Conservation (phyloP, 306 rosid genomes). For the Delonix regia region DNA sequence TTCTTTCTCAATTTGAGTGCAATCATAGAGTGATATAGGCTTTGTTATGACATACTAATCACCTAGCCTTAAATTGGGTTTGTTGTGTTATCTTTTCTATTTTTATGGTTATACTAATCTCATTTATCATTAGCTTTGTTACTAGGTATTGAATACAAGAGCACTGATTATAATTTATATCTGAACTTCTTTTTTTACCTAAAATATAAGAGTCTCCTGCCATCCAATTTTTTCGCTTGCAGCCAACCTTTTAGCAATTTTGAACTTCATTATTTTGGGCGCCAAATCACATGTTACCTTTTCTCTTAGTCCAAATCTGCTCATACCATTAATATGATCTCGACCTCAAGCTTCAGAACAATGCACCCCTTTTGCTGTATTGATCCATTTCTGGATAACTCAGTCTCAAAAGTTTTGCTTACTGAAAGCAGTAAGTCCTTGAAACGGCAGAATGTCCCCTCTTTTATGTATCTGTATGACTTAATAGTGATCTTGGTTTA, state of each 20-base stretch:
- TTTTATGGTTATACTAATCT: neutral
- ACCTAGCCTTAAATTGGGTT: neutral
- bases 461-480: slow-evolving; percentile 24
- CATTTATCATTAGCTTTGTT: neutral
- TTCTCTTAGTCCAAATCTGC: neutral
- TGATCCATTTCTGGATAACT: neutral
- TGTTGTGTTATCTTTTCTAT: neutral
- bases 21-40: neutral
- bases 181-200: neutral
- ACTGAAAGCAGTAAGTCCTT: neutral
- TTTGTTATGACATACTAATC: neutral
- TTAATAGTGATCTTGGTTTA: neutral
- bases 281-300: neutral
- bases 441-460: neutral
- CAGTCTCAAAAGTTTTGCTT: neutral
- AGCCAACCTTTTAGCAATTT: neutral
- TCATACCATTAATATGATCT: neutral
- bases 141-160: neutral
- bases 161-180: neutral
- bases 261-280: neutral
- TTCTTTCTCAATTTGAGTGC: neutral
- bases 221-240: neutral
- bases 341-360: neutral
- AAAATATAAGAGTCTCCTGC: neutral
- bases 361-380: neutral